Conservation (phyloP, 345 rosid genomes). For the Eucalyptus sp. region DNA sequence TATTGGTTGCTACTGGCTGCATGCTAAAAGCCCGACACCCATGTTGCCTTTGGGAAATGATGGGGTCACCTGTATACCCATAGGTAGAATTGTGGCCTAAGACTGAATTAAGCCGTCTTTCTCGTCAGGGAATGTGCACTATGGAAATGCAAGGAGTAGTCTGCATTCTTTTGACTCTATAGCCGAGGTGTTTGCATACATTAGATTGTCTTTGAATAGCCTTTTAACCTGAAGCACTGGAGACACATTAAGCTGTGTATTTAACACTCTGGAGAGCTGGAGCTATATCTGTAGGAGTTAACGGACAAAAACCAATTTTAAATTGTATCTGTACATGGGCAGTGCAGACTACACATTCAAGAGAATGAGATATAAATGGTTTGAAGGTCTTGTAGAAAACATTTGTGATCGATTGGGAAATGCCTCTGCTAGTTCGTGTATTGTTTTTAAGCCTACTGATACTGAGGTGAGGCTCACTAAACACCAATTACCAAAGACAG, state of each 20-base stretch:
- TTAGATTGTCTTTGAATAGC: background rate
- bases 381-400: background rate
- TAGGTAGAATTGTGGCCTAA: background rate
- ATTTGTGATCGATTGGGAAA: background rate
- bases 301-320: background rate
- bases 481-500: background rate
- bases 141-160: background rate
- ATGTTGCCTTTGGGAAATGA: background rate
- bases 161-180: background rate
- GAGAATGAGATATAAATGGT: background rate
- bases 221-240: background rate
- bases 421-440: background rate
- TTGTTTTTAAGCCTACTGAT: background rate
- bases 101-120: background rate
- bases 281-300: background rate
- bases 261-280: background rate
- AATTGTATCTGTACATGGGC: background rate
- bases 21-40: background rate
- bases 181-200: background rate
- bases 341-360: background rate
- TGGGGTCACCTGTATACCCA: background rate
- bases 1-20: background rate
- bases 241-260: background rate
- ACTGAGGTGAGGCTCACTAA: background rate
- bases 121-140: background rate